Conservation (phyloP, 345 rosid species). For the Trapa incisa region DNA sequence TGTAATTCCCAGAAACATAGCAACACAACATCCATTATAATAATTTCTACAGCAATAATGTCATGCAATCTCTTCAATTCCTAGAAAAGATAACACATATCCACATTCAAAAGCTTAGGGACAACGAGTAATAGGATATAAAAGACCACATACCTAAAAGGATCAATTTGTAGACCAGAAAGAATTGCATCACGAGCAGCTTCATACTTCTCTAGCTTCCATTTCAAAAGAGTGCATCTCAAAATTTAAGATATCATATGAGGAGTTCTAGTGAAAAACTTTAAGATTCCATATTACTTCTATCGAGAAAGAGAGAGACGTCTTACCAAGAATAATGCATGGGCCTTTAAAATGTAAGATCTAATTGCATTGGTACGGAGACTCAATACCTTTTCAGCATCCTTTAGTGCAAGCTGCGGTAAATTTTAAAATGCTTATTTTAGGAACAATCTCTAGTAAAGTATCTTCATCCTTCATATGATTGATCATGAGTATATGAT, state of each 20-base stretch:
- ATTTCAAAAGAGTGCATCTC: slow-evolving; percentile 5
- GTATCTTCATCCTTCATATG: neutral
- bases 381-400: slow-evolving; percentile 70
- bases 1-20: slow-evolving; percentile 40
- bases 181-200: slow-evolving; percentile 58
- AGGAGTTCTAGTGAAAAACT: neutral
- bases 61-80: neutral
- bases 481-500: neutral
- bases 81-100: neutral
- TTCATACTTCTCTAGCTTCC: slow-evolving; percentile 86
- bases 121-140: neutral
- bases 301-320: neutral
- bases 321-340: slow-evolving; percentile 69
- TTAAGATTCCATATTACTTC: neutral
- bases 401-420: slow-evolving; percentile 82
- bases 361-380: slow-evolving; percentile 40
- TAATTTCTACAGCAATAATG: neutral
- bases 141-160: slow-evolving; percentile 46
- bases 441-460: slow-evolving; percentile 2
- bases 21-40: neutral
- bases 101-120: neutral
- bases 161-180: slow-evolving; percentile 88
- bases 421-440: slow-evolving; percentile 6
- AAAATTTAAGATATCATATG: neutral
- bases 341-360: slow-evolving; percentile 51